Evolutionary conservation across 805 yeast species (phyloP).

Genomic region (Hanseniaspora nectarophila): DNA sequence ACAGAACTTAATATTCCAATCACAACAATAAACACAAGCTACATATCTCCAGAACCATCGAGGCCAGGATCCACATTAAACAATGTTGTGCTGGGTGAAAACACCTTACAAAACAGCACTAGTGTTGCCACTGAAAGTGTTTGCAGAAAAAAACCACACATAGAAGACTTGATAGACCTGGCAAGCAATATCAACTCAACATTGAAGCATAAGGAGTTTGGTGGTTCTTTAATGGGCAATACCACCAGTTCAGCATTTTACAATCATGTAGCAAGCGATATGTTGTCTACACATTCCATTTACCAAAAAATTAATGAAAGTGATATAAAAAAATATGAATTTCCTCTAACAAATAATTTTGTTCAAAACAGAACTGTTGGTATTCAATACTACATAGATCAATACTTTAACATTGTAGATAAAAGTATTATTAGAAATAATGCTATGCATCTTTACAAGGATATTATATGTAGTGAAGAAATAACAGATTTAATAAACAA

Average conservation of each 20-base stretch:
- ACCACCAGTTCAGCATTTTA: neutral
- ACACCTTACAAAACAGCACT: neutral
- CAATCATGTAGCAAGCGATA: neutral
- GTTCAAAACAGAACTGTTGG: neutral
- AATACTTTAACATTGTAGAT: neutral
- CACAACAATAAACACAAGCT: neutral
- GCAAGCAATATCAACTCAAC: slow-evolving; percentile 17
- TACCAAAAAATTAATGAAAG: neutral
- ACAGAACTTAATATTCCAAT: neutral
- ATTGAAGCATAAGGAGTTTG: neutral
- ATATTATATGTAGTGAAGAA: neutral
- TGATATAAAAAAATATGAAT: neutral
- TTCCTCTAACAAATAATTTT: slow-evolving; percentile 3
- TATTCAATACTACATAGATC: neutral
- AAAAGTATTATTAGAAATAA: neutral
- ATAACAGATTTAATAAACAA: neutral
- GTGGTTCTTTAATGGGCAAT: neutral
- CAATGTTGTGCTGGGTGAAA: neutral
- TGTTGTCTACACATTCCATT: neutral
- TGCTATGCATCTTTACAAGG: too few species aligned
- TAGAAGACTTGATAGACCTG: slow-evolving; percentile 25
- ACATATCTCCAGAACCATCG: neutral
- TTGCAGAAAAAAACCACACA: slow-evolving; percentile 16
- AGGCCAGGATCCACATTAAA: slow-evolving; percentile 1
- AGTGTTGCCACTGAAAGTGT: neutral